Conservation (phyloP, 345 rosid genomes). For the Durio zibethinus region DNA sequence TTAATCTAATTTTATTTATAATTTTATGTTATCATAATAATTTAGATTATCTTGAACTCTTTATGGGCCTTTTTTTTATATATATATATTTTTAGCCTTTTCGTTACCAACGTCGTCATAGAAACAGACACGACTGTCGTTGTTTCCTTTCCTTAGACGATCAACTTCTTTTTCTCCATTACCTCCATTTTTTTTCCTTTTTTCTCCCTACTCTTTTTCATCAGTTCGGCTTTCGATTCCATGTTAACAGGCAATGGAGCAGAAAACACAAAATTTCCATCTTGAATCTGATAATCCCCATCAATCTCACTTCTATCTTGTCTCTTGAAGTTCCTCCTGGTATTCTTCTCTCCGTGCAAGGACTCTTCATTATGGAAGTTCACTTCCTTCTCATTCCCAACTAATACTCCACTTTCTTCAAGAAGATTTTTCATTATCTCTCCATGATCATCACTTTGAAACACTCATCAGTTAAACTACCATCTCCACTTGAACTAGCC, state of each 20-base stretch:
- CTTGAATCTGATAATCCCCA: neutral
- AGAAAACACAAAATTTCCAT: slow-evolving; percentile 7
- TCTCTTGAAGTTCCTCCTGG: neutral
- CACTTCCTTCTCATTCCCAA: neutral
- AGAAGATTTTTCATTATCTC: neutral
- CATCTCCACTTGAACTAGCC: slow-evolving; percentile 36
- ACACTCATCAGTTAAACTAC: slow-evolving; percentile 27
- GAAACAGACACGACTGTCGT: no score
- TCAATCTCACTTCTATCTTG: neutral
- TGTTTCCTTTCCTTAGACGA: no score
- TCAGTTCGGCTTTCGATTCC: slow-evolving; percentile 8
- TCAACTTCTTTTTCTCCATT: no score
- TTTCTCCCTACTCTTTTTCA: slow-evolving; percentile 15
- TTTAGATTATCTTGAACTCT: no score
- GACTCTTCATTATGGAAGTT: neutral
- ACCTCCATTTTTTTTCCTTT: no score
- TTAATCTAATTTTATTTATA: no score
- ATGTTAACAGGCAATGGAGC: slow-evolving; percentile 15
- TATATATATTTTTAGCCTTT: no score
- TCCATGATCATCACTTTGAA: slow-evolving; percentile 33
- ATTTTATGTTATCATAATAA: no score
- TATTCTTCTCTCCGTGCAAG: neutral
- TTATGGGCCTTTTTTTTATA: no score
- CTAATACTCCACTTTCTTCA: slow-evolving; percentile 7
- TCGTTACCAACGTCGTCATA: no score